Conservation (phyloP, 768 basidiomycete genomes). For the Lepiota venenata region DNA sequence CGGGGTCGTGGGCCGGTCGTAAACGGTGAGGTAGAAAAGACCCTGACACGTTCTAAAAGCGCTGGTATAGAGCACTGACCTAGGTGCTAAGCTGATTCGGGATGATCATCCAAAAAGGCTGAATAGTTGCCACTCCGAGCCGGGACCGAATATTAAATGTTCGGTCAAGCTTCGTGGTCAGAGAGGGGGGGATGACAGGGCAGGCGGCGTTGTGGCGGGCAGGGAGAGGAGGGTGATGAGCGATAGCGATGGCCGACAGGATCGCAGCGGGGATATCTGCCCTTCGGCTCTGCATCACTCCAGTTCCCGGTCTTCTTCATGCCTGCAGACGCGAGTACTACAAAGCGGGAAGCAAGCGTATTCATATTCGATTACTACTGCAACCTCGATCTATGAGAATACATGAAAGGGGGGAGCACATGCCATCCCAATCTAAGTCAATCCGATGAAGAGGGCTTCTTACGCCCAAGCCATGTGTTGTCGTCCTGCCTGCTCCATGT, state of each 20-base stretch:
- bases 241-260: not conserved
- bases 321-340: not conserved
- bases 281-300: not conserved
- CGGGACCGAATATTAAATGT: too few relatives aligned
- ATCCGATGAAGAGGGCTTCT: not conserved
- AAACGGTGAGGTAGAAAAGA: not conserved
- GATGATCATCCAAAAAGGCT: not conserved
- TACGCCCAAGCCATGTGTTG: not conserved
- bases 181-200: not conserved
- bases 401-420: not conserved
- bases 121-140: too few relatives aligned
- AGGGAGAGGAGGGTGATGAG: too few relatives aligned
- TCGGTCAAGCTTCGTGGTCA: too few relatives aligned
- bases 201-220: not conserved
- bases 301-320: not conserved
- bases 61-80: not conserved
- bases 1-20: slow-evolving; percentile 2
- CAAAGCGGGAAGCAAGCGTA: not conserved
- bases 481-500: slow-evolving; percentile 1
- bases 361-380: not conserved
- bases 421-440: not conserved
- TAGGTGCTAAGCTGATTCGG: slow-evolving; percentile 1
- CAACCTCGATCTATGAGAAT: not conserved
- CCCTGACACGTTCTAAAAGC: not conserved
- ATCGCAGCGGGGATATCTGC: not conserved